These are phyloP conservation scores for Boletus rubropictus DNA, from an alignment of 768 basidiomycete genomes.

Conservation along the genomic window DNA sequence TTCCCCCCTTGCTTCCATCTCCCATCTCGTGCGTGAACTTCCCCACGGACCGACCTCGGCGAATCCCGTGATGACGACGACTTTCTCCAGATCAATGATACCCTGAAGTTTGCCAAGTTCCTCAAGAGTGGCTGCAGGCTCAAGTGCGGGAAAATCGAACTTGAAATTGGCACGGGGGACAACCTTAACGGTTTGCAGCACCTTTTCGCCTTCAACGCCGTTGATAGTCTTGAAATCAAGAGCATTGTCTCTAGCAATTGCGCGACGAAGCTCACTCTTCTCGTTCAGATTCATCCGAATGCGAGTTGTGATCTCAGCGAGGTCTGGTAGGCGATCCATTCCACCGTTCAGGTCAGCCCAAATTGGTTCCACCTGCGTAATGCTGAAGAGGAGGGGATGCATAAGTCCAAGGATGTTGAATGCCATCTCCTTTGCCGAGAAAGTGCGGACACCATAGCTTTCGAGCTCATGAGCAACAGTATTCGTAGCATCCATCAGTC, in stretches of 20 bases:
- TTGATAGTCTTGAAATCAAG: constrained; percentile 92
- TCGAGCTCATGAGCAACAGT: constrained; percentile 93
- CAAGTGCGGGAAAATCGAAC: constrained; percentile 89
- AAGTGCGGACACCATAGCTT: constrained; percentile 89
- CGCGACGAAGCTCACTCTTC: constrained; percentile 89
- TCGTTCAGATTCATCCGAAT: constrained; percentile 78
- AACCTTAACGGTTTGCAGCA: constrained; percentile 87
- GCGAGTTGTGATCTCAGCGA: constrained; percentile 84
- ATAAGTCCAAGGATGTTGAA: constrained; percentile 99
- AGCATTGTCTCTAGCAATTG: constrained; percentile 89
- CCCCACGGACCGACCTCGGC: constrained; percentile 99
- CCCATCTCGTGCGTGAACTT: constrained; percentile 96
- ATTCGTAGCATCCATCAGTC: constrained; percentile 93
- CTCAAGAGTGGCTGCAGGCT: constrained; percentile 57
- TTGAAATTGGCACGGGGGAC: constrained; percentile 98
- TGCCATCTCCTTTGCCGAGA: constrained; percentile 99
- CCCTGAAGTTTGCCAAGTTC: constrained; percentile 79
- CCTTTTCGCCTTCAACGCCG: constrained; percentile 86
- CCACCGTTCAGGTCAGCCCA: constrained; percentile 99
- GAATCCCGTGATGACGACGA: constrained; percentile 92
- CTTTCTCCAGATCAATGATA: constrained; percentile 91
- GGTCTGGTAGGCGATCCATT: constrained; percentile 94
- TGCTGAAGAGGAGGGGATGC: constrained; percentile 98
- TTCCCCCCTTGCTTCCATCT: constrained; percentile 98
- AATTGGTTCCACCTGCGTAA: constrained; percentile 98